Evolutionary conservation across 106 monocot species (phyloP).

Genomic region (Platanthera guangdongensis): DNA sequence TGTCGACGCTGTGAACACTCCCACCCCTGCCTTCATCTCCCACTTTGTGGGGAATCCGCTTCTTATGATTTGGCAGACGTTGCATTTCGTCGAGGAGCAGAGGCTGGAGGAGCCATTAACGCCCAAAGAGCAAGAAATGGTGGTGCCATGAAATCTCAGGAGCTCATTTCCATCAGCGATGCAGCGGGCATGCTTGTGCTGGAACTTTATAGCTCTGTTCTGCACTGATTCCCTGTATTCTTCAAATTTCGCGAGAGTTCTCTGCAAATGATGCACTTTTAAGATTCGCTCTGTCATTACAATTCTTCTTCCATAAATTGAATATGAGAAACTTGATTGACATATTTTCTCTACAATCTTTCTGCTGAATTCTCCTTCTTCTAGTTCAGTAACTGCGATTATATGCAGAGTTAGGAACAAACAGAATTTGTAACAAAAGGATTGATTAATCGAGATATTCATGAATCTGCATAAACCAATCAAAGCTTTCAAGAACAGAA

Average conservation of each 20-base stretch:
- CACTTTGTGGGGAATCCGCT: constrained; percentile 21
- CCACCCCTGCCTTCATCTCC: constrained; percentile 34
- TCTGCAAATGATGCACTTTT: constrained; percentile 72
- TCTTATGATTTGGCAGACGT: constrained; percentile 50
- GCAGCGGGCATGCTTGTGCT: constrained; percentile 70
- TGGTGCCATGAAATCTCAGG: constrained; percentile 62
- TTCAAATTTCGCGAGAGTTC: constrained; percentile 55
- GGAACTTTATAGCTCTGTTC: constrained; percentile 34
- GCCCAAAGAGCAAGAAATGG: constrained; percentile 52
- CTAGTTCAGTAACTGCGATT: constrained; percentile 61
- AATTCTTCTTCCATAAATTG: constrained; percentile 12
- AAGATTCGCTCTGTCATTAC: constrained; percentile 64
- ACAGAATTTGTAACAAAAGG: no score
- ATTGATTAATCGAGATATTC: no score
- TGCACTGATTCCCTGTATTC: constrained; percentile 57
- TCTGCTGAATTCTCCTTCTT: constrained; percentile 55
- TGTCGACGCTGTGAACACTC: constrained; percentile 45
- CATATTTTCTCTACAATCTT: constrained; percentile 85
- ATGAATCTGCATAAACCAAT: no score
- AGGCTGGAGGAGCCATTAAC: constrained; percentile 38
- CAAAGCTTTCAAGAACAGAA: no score
- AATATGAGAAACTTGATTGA: constrained; percentile 77
- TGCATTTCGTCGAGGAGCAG: constrained; percentile 36
- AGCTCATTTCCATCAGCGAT: constrained; percentile 87
- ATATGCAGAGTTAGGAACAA: background rate